A percentile compares a stretch with the other conserved stretches of the same genome.
phyloP scores from a whole-genome alignment of 225 moss, liverwort and hornwort species.

The Climacium dendroides region DNA sequence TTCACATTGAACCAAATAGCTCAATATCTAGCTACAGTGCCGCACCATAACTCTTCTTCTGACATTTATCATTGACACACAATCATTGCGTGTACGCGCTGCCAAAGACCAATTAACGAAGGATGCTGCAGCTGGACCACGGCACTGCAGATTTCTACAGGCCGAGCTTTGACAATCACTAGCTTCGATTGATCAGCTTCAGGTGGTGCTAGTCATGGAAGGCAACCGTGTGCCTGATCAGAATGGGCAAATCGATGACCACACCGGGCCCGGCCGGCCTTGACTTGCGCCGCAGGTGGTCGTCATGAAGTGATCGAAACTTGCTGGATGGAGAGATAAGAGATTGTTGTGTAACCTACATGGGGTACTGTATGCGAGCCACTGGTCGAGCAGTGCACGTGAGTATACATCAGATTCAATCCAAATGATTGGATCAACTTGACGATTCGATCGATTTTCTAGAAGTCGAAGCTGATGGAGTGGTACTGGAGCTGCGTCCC shows the following conservation, averaged over 20 bases:
- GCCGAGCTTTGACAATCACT: not conserved
- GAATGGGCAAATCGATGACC: not conserved
- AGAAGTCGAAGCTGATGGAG: constrained; percentile 34
- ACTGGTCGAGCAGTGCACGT: not conserved
- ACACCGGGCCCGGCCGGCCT: not conserved
- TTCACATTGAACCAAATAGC: not conserved
- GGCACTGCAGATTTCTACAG: not conserved
- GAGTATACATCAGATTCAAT: not conserved
- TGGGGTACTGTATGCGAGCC: not conserved
- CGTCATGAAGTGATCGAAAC: not conserved
- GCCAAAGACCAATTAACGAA: not conserved
- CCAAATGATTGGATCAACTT: not conserved
- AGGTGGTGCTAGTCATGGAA: not conserved
- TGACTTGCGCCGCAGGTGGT: not conserved
- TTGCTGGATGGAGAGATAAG: not conserved
- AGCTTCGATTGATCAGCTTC: not conserved
- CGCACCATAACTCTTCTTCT: not conserved
- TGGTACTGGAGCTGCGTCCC: constrained; percentile 12
- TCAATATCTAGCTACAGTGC: not conserved
- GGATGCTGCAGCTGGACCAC: not conserved
- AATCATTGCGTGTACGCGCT: too few relatives aligned
- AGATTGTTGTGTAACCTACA: not conserved
- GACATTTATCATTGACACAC: not conserved
- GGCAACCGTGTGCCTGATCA: not conserved
- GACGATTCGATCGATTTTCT: not conserved